These are phyloP conservation scores for Aspergillus alliaceus DNA, from an alignment of 2,329 filamentous ascomycete species.

Conservation along the genomic window DNA sequence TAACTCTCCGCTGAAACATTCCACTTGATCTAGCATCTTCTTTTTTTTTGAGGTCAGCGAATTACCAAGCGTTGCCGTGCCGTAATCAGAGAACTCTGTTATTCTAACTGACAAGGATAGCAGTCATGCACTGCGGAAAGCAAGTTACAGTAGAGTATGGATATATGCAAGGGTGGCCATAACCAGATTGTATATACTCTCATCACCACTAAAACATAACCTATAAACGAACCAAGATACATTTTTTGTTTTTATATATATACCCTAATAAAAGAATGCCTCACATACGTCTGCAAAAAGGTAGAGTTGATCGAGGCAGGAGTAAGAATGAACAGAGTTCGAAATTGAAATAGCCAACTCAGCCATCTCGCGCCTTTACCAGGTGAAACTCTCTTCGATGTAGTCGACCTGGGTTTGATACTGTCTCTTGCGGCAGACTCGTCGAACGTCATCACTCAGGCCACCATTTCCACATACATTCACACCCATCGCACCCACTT, in stretches of 20 bases:
- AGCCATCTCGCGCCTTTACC: constrained; percentile 28
- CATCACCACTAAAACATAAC: not conserved
- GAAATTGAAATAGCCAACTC: not conserved
- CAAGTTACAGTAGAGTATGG: constrained; percentile 1
- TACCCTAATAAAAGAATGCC: not conserved
- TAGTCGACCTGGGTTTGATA: constrained; percentile 67
- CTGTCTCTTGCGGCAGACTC: constrained; percentile 65
- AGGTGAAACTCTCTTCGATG: constrained; percentile 71
- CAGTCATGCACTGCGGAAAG: not conserved
- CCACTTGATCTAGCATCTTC: not conserved
- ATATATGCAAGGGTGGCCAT: no score
- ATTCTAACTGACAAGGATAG: no score
- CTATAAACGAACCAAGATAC: not conserved
- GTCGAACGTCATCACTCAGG: constrained; percentile 72
- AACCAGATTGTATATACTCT: not conserved
- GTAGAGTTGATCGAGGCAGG: no score
- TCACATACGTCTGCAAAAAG: not conserved
- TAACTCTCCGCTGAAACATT: no score
- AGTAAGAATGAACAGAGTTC: not conserved
- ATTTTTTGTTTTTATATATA: not conserved
- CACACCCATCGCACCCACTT: constrained; percentile 85
- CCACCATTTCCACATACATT: constrained; percentile 75
- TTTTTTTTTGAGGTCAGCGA: not conserved
- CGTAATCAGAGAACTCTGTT: no score
- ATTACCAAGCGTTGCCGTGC: no score